Evolutionary conservation across 805 yeast genomes (phyloP).

Genomic region (Hanseniaspora hatyaiensis): DNA sequence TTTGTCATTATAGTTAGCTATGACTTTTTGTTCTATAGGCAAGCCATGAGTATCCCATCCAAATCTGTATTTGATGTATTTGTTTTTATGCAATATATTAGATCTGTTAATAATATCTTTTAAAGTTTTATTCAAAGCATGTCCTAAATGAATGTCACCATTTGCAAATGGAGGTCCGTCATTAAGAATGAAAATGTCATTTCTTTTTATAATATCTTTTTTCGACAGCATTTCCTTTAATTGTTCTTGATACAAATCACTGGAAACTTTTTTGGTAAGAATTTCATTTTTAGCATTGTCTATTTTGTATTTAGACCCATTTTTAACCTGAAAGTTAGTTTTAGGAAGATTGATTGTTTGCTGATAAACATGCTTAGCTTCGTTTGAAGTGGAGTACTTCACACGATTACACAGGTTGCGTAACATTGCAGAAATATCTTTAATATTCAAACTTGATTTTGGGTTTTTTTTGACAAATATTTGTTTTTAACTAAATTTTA

Average conservation of each 20-base stretch:
- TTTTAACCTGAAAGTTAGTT: constrained; percentile 53
- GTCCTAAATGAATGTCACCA: constrained; percentile 86
- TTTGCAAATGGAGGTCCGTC: constrained; percentile 99
- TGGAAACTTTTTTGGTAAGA: constrained; percentile 42
- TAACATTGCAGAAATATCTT: too few species aligned
- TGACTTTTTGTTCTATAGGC: constrained; percentile 85
- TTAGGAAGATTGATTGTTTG: constrained; percentile 52
- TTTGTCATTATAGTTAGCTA: constrained; percentile 24
- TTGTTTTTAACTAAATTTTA: too few species aligned
- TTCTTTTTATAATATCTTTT: constrained; percentile 17
- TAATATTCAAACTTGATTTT: too few species aligned
- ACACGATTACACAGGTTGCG: neutral
- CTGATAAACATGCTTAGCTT: constrained; percentile 33
- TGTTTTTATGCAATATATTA: constrained; percentile 46
- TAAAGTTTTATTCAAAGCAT: constrained; percentile 76
- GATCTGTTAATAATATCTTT: constrained; percentile 76
- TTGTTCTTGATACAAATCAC: constrained; percentile 58
- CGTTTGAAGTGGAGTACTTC: neutral
- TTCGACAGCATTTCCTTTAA: constrained; percentile 22
- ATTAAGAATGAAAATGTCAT: constrained; percentile 54
- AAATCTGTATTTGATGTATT: constrained; percentile 60
- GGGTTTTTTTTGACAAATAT: too few species aligned
- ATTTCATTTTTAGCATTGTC: neutral
- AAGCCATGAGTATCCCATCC: constrained; percentile 99
- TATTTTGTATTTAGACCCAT: constrained; percentile 31